Conservation (phyloP, 2,329 filamentous ascomycete genomes). For the Ophiosphaerella herpotricha region DNA sequence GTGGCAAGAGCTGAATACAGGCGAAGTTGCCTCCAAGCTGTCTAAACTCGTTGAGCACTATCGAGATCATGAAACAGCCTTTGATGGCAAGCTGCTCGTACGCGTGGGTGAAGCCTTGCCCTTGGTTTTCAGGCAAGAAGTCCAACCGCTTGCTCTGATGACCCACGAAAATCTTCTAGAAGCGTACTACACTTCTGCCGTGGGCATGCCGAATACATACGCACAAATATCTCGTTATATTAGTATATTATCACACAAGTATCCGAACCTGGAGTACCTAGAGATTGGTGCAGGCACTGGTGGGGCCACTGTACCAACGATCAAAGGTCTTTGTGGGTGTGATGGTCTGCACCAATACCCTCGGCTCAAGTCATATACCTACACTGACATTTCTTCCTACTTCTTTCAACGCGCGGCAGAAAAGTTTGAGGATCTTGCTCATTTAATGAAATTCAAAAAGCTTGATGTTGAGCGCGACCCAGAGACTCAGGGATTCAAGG, state of each 20-base stretch:
- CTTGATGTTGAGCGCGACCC: conserved; percentile 29
- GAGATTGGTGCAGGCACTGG: conserved; percentile 25
- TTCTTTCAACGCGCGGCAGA: conserved; percentile 23
- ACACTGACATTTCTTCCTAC: conserved; percentile 22
- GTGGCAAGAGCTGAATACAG: conserved; percentile 11
- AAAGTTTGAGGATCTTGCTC: conserved; percentile 11
- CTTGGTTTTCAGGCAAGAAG: conserved; percentile 13
- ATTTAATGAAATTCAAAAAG: conserved; percentile 20
- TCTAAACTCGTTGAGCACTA: conserved; percentile 10
- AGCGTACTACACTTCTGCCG: conserved; percentile 18
- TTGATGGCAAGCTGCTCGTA: conserved; percentile 18
- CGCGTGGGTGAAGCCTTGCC: conserved; percentile 15
- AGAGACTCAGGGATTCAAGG: conserved; percentile 20
- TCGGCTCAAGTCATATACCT: conserved; percentile 19
- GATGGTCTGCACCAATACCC: conserved; percentile 6
- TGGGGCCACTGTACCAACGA: conserved; percentile 14
- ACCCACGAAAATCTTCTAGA: conserved; percentile 19
- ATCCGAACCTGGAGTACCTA: conserved; percentile 17
- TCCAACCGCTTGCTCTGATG: conserved; percentile 18
- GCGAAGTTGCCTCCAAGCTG: conserved; percentile 7
- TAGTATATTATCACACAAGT: conserved; percentile 16
- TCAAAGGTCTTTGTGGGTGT: conserved; percentile 10
- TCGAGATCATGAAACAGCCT: conserved; percentile 11
- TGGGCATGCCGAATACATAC: conserved; percentile 20
- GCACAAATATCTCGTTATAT: conserved; percentile 16